Percentiles rank a stretch among this genome's conserved stretches.
Conservation (phyloP, 1,139 yeast species). For the Saccharomyces hybrid region DNA sequence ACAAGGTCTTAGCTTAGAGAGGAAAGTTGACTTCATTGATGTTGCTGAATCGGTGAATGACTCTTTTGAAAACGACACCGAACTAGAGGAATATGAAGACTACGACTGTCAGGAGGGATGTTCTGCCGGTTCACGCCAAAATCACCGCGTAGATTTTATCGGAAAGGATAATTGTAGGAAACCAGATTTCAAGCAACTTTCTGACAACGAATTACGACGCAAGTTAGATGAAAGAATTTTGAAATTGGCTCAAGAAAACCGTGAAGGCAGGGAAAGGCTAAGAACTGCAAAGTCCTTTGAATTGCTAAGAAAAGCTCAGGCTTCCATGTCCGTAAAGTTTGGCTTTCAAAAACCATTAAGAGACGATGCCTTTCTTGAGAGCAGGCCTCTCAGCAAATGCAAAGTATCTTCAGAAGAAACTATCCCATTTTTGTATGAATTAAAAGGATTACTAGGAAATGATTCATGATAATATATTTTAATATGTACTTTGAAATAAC, state of each 20-base stretch:
- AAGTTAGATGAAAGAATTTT: conserved; percentile 24
- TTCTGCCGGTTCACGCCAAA: neutral
- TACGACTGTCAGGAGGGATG: conserved; percentile 4
- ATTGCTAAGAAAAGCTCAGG: conserved; percentile 15
- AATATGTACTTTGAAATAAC: neutral
- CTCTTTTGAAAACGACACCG: conserved; percentile 7
- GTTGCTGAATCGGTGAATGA: conserved; percentile 10
- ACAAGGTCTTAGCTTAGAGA: conserved; percentile 9
- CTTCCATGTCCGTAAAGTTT: conserved; percentile 2
- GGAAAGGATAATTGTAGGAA: neutral
- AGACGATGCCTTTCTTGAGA: neutral
- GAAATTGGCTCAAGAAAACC: conserved; percentile 26
- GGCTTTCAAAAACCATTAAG: neutral
- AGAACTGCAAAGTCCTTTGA: conserved; percentile 29
- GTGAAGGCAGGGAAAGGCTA: conserved; percentile 18
- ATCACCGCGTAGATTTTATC: neutral
- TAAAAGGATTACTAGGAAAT: conserved; percentile 9
- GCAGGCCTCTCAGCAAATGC: neutral
- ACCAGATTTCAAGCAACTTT: conserved; percentile 14
- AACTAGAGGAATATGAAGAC: conserved; percentile 9
- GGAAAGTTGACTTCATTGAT: conserved; percentile 14
- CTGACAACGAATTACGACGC: conserved; percentile 26
- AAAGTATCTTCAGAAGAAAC: conserved; percentile 13
- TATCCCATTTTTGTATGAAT: conserved; percentile 13
- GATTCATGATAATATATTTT: neutral